Evolutionary conservation across 2,329 filamentous ascomycete species (phyloP), one percentile per base, ranked within the genome.

Genomic region (Aspergillus novoparasiticus): DNA sequence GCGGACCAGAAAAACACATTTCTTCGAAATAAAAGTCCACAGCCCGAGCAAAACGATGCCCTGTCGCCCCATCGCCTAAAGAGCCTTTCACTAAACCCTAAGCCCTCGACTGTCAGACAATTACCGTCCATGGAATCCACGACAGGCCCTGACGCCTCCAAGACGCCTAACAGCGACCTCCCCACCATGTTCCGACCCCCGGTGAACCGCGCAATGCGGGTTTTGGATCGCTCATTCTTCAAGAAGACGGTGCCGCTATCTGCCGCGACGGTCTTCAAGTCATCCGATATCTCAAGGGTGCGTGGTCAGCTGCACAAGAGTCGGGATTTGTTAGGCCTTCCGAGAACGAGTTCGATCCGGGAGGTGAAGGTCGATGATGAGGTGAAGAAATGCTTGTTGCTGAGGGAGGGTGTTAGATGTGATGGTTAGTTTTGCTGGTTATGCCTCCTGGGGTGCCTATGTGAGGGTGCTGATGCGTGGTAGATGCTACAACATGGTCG

Each of bases 161-260:
- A 68, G 43, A 67, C 69, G 60, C 65, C 63, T 55, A 60, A 63
- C 46, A 67, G 70, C 69, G 69, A 76, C 63, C 65, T 75, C 65
- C 69, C 75, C 64, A 72, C 70, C 58, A 87, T 89, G 85, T 92
- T 97, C 77, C 88, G 89, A 68, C 92, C 93, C 54, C 93, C 94
- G 28, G 83, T 93, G 64, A 90, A 94, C 71, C 90, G 91, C 76
- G 89, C 90, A 64, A 91, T 92, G 82, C 89, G 89, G 74, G 86
- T 87, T 57, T 87, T 99, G 67, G 94, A 99, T 80, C 89, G 92
- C 69, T 85, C 89, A 19, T 89, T 96, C 67, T 98, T 98, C 81
- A 84, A 86, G 58, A 92, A 90, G 76, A 91, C 85, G 1, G 81
- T 97, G 60, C 88, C 90, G 28, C 83, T 94, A 28, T 87, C 93